Conservation (phyloP, 768 basidiomycete genomes). For the Tylopilus plumbeoviolaceoides region DNA sequence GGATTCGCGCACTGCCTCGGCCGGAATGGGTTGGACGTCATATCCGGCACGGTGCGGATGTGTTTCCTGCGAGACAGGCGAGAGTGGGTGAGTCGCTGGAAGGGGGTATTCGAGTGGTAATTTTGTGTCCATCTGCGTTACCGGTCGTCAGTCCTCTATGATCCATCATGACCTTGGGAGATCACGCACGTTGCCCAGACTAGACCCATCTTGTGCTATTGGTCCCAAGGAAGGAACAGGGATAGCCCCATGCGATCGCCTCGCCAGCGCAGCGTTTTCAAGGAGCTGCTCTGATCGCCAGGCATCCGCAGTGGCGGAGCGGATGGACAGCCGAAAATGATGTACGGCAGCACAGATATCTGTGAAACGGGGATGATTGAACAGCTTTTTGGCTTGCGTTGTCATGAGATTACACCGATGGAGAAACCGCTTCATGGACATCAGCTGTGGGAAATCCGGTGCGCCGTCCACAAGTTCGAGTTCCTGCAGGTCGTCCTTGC, state of each 20-base stretch:
- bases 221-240: conserved; percentile 10
- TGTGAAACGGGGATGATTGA: conserved; percentile 28
- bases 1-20: neutral
- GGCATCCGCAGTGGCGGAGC: conserved; percentile 17
- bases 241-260: neutral
- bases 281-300: no score
- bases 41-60: conserved; percentile 4
- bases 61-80: conserved; percentile 15
- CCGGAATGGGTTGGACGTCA: neutral
- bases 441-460: conserved; percentile 37
- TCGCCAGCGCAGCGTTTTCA: neutral
- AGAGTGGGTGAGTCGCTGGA: neutral
- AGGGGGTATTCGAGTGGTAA: conserved; percentile 31
- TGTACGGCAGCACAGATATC: conserved; percentile 32
- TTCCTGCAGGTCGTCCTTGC: conserved; percentile 5
- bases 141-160: no score
- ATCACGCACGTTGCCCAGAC: conserved; percentile 34
- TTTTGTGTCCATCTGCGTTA: conserved; percentile 30
- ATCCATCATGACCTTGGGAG: no score
- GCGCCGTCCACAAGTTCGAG: conserved; percentile 35
- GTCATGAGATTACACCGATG: conserved; percentile 38
- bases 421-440: conserved; percentile 44
- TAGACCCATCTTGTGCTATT: conserved; percentile 21
- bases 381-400: conserved; percentile 30
- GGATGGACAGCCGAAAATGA: conserved; percentile 17